Evolutionary conservation across 257 asterid species (phyloP), one percentile per base, ranked within the genome.

Genomic region (Voacanga thouarsii): DNA sequence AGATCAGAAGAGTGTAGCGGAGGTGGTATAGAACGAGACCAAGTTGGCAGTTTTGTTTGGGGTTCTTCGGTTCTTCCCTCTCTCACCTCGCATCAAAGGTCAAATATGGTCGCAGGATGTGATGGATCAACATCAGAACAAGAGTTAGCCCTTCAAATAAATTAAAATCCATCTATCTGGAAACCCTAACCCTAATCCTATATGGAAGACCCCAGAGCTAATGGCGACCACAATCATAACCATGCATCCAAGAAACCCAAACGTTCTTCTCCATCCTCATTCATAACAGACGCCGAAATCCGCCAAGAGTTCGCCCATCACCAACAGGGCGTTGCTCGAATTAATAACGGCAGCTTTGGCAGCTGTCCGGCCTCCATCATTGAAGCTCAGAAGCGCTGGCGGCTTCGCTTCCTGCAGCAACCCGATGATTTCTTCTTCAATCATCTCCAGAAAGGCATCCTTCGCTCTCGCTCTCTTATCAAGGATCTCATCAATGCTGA

Each of bases 321-420:
- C 89, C 87, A 90, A 77, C 60, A 79, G 2, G 96, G 90, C 33
- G 84, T 91, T 78, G 94, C 94, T 23, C 92, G 97, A 23, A 84
- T 95, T 75, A 95, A 95, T 83, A 95, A 95, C 88, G 98, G 99
- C 63, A 92, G 97, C 84, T 95, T 95, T 72, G 99, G 99, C 8
- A 87, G 98, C 84, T 95, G 98, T 76, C 99, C 99, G 7, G 88
- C 97, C 39, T 92, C 97, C 74, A 90, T 95, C 85, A 87, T 92
- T 82, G 87, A 92, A 26, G 93, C 99, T 43, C 99, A 95, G 88
- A 87, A 84, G 86, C 76, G 77, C 12, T 91, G 96, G 97, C 98
- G 92, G 93, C 94, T 92, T 65, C 90, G 86, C 1, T 92, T 91
- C 81, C 96, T 95, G 80, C 91, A 89, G 75, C 97, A 94, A 78